These are phyloP conservation scores for Magnaporthales sp. DNA, from an alignment of 2,329 filamentous ascomycete species.

Conservation along the genomic window DNA sequence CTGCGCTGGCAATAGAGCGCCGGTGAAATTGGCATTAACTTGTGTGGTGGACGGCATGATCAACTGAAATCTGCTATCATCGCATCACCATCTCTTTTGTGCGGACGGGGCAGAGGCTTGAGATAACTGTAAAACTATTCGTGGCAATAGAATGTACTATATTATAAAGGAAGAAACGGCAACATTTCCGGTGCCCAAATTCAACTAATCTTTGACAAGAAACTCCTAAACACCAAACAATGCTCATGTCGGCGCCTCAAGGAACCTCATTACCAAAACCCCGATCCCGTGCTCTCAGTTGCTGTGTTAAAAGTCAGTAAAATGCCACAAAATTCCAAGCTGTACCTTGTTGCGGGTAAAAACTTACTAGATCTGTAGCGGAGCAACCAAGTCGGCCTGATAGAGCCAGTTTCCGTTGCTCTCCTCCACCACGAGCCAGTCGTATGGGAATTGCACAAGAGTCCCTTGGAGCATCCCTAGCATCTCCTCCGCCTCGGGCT, in stretches of 20 bases:
- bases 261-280: background rate
- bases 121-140: background rate
- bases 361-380: conserved; percentile 91
- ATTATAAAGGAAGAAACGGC: background rate
- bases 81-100: too few species aligned
- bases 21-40: too few species aligned
- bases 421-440: conserved; percentile 90
- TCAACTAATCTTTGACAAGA: background rate
- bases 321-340: background rate
- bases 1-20: too few species aligned
- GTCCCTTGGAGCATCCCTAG: conserved; percentile 78
- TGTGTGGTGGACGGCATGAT: too few species aligned
- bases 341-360: background rate
- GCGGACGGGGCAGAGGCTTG: too few species aligned
- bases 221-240: conserved; percentile 1
- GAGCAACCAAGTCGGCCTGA: conserved; percentile 90
- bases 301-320: conserved; percentile 1
- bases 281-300: background rate
- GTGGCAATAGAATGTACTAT: background rate
- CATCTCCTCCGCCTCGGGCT: conserved; percentile 71
- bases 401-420: conserved; percentile 93
- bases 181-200: background rate
- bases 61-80: too few species aligned
- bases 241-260: background rate
- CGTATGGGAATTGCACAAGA: conserved; percentile 87